Base-by-base conservation (phyloP, 106 monocot species). In the Dendrobium chrysotoxum region DNA sequence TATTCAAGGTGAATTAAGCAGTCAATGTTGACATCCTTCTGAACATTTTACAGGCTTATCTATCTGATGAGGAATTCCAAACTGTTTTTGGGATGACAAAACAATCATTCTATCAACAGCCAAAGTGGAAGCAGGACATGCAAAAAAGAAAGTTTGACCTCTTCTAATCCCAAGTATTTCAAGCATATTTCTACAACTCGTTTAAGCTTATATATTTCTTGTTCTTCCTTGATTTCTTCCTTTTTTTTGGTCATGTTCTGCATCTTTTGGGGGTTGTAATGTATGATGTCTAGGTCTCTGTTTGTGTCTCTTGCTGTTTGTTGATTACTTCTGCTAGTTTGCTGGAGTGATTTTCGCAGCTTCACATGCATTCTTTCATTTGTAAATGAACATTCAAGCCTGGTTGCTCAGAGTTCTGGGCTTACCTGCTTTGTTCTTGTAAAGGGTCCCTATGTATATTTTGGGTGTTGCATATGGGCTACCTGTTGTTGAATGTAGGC, bases 111-210 rank as follows among this genome's bases (percentile, higher is more conserved):
- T 90, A 97, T 78, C 74, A 46, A n/a, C 89, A 94, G 76, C 97
- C 97, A 16, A 92, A 91, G 78, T 97, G 97, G 94, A 97, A 97
- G 80, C 97, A 90, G 81, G 94, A 97, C 67, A 86, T 92, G 85
- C 92, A 90, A 85, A 97, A 97, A 83, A 92, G 85, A 79, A 94
- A 97, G 79, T 68, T 87, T 17, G 94, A 94, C 83, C 90, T 97
- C 58, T 97, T 97, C 82, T 95, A 70, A 87, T 39, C 35, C 17
- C 68, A 16, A 30, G n/a, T 10, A 67, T 30, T 61, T 25, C 4
- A 25, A 16, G 1, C 16, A 23, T 70, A 23, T 12, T n/a, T 18
- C 40, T 40, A 57, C 5, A 15, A 46, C 8, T 18, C 2, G 1
- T 5, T 8, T 79, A 46, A 46, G 46, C 8, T 35, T 46, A 46